Conservation (phyloP, 805 yeast genomes). For the Lipomyces mesembrius region DNA sequence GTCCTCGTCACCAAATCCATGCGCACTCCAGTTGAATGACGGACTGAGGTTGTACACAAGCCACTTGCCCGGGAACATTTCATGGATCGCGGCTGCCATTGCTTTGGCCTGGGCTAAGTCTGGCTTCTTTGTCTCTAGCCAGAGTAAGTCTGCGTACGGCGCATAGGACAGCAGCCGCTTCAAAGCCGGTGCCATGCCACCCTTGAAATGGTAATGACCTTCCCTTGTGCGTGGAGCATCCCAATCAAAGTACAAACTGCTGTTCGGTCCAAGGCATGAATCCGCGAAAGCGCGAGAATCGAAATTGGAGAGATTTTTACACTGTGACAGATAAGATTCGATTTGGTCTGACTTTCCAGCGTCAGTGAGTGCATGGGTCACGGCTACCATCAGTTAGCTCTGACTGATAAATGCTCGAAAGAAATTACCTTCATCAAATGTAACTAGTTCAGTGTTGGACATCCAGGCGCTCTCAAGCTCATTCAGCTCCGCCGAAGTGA, state of each 20-base stretch:
- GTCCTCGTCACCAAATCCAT: slow-evolving; percentile 56
- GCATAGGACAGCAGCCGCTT: slow-evolving; percentile 59
- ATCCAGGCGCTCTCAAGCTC: slow-evolving; percentile 56
- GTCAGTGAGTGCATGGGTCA: slow-evolving; percentile 2
- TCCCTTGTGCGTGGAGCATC: slow-evolving; percentile 64
- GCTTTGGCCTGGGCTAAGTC: slow-evolving; percentile 55
- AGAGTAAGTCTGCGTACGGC: slow-evolving; percentile 62
- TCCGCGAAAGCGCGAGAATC: slow-evolving; percentile 42
- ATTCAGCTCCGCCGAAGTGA: slow-evolving; percentile 46
- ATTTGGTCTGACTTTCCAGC: slow-evolving; percentile 44
- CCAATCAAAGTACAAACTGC: slow-evolving; percentile 56
- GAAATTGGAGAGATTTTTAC: slow-evolving; percentile 42
- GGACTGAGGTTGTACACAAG: slow-evolving; percentile 66
- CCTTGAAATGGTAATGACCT: slow-evolving; percentile 57
- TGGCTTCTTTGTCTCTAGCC: slow-evolving; percentile 69
- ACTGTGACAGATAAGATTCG: slow-evolving; percentile 41
- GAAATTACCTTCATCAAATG: slow-evolving; percentile 56
- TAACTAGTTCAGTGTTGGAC: slow-evolving; percentile 48
- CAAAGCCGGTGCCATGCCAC: slow-evolving; percentile 60
- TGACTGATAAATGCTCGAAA: slow-evolving; percentile 37
- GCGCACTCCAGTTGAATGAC: slow-evolving; percentile 63
- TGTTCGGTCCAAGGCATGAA: slow-evolving; percentile 43
- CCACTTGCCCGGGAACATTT: slow-evolving; percentile 56
- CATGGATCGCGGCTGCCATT: slow-evolving; percentile 55
- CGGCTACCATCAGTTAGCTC: slow-evolving; percentile 26